Base-by-base conservation (phyloP, 106 monocot species). In the Acorus gramineus region DNA sequence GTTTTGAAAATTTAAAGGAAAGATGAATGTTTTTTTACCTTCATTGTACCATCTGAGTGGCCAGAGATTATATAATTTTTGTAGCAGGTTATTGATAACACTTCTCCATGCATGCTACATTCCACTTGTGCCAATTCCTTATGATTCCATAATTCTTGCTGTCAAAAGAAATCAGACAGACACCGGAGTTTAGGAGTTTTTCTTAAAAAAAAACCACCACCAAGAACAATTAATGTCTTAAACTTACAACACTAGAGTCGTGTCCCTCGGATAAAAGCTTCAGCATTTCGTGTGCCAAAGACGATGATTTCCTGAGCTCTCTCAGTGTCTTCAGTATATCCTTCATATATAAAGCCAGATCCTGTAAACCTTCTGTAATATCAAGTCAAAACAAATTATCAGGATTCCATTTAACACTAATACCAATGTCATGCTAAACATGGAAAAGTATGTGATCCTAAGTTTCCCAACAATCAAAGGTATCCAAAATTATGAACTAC, bases 41-140 rank as follows among this genome's bases (percentile, higher is more conserved):
- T 84, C n/a, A 84, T 70, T 3, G 73, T 73, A 59, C 84, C 84
- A 70, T 84, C 80, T 45, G 70, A 69, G 57, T 84, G 84, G 3
- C 80, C 84, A 50, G 84, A 84, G 48, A 75, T 65, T 50, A 84
- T 80, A 45, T 53, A 73, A 14, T 74, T 58, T 62, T 70, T 77
- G 72, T 63, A 73, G 55, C 51, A 67, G 60, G 69, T 50, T 69
- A 84, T 61, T 50, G 84, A 76, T 5, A 68, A 7, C 5, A 84
- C 73, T 71, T 77, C 84, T 11, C 80, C 84, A 74, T 80, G 72
- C 45, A 58, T 47, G 59, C 73, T 80, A 62, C 80, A 84, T 56
- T 84, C 79, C 6, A 77, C 79, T 12, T 80, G 80, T 59, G 57
- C 46, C 66, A 77, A 56, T 66, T 76, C 76, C 59, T 80, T 73